These are phyloP conservation scores for Leishmania martiniquensis DNA, from an alignment of 208 protist genomes.

Conservation along the genomic window DNA sequence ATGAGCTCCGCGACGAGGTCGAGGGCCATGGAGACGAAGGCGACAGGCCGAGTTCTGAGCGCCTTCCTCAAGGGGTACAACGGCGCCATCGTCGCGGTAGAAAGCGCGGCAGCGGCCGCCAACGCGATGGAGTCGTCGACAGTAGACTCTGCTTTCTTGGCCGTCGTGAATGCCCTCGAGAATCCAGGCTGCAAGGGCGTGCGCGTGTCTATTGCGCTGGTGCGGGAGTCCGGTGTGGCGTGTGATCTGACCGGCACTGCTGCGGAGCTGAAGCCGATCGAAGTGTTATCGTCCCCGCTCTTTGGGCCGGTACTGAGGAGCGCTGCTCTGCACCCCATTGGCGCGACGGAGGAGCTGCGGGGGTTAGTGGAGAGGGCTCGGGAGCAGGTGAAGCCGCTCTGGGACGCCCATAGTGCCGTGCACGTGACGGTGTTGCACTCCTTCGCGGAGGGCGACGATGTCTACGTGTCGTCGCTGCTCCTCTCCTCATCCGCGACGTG, in stretches of 20 bases:
- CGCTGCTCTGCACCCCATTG: slow-evolving; percentile 28
- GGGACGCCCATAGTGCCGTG: slow-evolving; percentile 40
- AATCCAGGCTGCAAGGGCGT: slow-evolving; percentile 38
- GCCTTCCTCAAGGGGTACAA: slow-evolving; percentile 60
- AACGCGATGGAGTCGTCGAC: slow-evolving; percentile 35
- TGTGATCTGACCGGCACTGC: slow-evolving; percentile 24
- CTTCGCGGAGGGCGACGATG: slow-evolving; percentile 36
- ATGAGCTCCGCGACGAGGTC: slow-evolving; percentile 14
- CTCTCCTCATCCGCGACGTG: slow-evolving; percentile 31
- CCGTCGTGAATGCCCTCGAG: slow-evolving; percentile 24
- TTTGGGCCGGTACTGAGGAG: slow-evolving; percentile 54
- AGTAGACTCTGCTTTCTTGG: slow-evolving; percentile 28
- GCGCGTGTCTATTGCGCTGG: slow-evolving; percentile 39
- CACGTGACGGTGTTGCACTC: slow-evolving; percentile 42
- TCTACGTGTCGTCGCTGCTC: slow-evolving; percentile 37
- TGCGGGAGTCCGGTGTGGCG: slow-evolving; percentile 33
- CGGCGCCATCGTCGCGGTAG: slow-evolving; percentile 40
- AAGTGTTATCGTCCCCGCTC: slow-evolving; percentile 45
- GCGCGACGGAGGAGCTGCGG: slow-evolving; percentile 17
- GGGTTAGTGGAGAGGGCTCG: slow-evolving; percentile 26
- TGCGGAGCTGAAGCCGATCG: slow-evolving; percentile 18
- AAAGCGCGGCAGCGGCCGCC: slow-evolving; percentile 29
- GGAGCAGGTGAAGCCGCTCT: slow-evolving; percentile 15
- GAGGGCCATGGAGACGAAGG: slow-evolving; percentile 18
- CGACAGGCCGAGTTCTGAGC: slow-evolving; percentile 33